Evolutionary conservation across 2,329 filamentous ascomycete species (phyloP), one percentile per base, ranked within the genome.

Genomic region (Aspergillus melleus): DNA sequence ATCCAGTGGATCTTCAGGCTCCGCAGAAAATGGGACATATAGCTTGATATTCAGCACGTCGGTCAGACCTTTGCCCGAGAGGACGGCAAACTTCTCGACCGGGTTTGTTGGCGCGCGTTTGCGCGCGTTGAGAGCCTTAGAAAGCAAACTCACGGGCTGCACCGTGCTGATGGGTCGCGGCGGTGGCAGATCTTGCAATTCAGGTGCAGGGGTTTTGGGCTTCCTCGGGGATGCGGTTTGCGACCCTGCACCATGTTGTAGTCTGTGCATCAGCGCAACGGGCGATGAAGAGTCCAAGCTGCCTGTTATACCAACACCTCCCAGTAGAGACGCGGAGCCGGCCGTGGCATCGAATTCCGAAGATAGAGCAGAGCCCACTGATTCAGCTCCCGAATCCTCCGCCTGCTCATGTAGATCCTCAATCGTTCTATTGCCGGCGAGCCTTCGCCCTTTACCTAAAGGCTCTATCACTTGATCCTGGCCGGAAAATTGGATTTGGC

Each of bases 21-120:
- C 80, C 2, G 80, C 76, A 1, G 85, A 86, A 64, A 85, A 87
- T 0, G 86, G 85, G 16, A 81, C 80, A 67, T 86, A 88, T 16
- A 89, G 82, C 68, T 85, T 87, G 71, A 89, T 82, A 72, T 86
- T 87, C 11, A 89, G 73, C 2, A 86, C 84, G 60, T 83, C 85
- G 5, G 78, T 79, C 60, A 86, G 82, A n/a, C 84, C 85, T 64
- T 85, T 85, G 11, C 84, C 86, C 59, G 83, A 86, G 20, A 88
- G 77, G 6, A 80, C 78, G 4, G 84, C 85, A 68, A 86, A 89
- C 39, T 80, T 79, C 66, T 88, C 85, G 19, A 88, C 77, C 1
- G 86, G 86, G 66, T 87, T 86, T n/a, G 80, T 82, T 10, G 83
- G 83, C 49, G 81, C 83, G 52, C 81, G 76, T 61, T 82, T 83